These are phyloP conservation scores for Paecilomyces sp. DNA, from an alignment of 2,329 filamentous ascomycete genomes.

Conservation along the genomic window DNA sequence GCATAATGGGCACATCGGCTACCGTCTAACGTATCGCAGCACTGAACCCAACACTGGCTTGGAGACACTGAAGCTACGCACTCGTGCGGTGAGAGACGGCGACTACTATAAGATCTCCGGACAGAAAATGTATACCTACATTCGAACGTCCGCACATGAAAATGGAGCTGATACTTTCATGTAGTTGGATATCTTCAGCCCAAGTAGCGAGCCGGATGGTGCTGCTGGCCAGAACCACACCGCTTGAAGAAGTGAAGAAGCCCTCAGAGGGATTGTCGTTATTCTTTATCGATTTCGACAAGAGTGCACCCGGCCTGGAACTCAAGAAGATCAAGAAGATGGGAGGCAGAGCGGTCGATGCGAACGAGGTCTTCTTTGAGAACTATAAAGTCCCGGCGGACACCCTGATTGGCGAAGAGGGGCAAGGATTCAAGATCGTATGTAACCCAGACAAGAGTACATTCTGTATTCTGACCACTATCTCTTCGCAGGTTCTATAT, in stretches of 20 bases:
- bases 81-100: constrained; percentile 54
- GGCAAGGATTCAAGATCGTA: constrained; percentile 68
- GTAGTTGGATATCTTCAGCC: constrained; percentile 71
- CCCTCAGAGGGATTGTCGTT: constrained; percentile 70
- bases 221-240: constrained; percentile 68
- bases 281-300: constrained; percentile 73
- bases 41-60: constrained; percentile 79
- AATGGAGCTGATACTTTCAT: constrained; percentile 3
- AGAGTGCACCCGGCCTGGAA: constrained; percentile 52
- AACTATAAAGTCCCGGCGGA: constrained; percentile 61
- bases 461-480: background rate
- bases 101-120: constrained; percentile 61
- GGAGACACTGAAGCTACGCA: constrained; percentile 66
- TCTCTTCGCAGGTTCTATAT: constrained; percentile 49
- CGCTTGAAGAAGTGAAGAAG: constrained; percentile 59
- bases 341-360: constrained; percentile 74
- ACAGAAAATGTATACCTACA: constrained; percentile 57
- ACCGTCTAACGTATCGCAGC: constrained; percentile 9
- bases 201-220: constrained; percentile 81
- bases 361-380: constrained; percentile 85
- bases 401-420: constrained; percentile 63
- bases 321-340: constrained; percentile 74
- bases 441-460: background rate
- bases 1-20: background rate
- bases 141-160: background rate